Evolutionary conservation across 2,329 filamentous ascomycete genomes (phyloP).

Genomic region (Aureobasidium sp.): DNA sequence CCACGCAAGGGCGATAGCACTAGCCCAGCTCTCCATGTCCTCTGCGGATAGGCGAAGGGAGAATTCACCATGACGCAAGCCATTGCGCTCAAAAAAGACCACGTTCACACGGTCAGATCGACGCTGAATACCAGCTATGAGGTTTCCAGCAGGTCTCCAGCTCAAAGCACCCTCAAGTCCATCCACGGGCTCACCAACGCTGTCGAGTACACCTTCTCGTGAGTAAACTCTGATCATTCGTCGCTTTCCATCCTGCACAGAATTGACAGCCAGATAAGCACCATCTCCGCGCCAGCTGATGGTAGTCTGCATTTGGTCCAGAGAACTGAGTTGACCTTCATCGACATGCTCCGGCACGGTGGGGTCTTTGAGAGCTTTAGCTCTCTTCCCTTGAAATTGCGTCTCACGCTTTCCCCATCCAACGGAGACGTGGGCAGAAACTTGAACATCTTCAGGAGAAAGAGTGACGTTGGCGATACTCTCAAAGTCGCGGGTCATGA

Average conservation of each 20-base stretch:
- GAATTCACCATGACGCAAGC: slow-evolving; percentile 93
- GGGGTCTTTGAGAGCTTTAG: slow-evolving; percentile 79
- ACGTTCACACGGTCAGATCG: slow-evolving; percentile 65
- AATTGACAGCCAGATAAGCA: slow-evolving; percentile 80
- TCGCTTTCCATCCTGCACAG: slow-evolving; percentile 58
- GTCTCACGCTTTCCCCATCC: slow-evolving; percentile 95
- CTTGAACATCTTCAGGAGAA: slow-evolving; percentile 67
- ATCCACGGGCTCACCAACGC: slow-evolving; percentile 91
- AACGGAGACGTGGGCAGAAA: slow-evolving; percentile 76
- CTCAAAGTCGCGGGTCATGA: slow-evolving; percentile 91
- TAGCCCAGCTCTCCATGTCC: slow-evolving; percentile 48
- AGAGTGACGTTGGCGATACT: slow-evolving; percentile 69
- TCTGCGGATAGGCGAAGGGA: slow-evolving; percentile 61
- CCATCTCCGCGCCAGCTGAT: slow-evolving; percentile 96
- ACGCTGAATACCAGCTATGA: slow-evolving; percentile 80
- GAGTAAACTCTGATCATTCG: slow-evolving; percentile 86
- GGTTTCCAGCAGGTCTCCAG: slow-evolving; percentile 85
- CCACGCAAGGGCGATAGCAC: slow-evolving; percentile 67
- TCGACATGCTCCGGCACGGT: slow-evolving; percentile 92
- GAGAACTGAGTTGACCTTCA: slow-evolving; percentile 64
- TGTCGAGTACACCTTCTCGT: slow-evolving; percentile 82
- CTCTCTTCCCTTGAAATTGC: slow-evolving; percentile 89
- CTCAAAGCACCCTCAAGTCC: slow-evolving; percentile 79
- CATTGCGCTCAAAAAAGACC: slow-evolving; percentile 94
- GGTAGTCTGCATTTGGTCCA: slow-evolving; percentile 64